Conservation (phyloP, 1,284 basidiomycete genomes). For the Cystobasidiaceae sp. region DNA sequence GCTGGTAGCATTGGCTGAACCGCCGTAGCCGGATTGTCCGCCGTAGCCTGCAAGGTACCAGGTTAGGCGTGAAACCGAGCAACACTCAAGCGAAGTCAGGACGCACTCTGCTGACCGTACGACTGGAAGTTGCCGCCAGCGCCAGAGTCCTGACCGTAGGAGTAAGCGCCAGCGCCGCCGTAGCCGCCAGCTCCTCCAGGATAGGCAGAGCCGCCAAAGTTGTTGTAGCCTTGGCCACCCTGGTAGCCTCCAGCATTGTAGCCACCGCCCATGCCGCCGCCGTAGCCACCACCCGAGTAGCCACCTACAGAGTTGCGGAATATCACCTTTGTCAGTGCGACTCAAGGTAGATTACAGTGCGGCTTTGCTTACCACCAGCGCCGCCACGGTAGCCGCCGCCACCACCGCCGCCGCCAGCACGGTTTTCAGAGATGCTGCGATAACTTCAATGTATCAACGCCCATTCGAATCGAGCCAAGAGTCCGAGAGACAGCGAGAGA, state of each 20-base stretch:
- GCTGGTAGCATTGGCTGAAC: neutral
- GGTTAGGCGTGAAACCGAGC: neutral
- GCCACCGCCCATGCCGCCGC: neutral
- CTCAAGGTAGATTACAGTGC: neutral
- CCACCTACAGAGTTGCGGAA: neutral
- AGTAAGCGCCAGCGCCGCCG: neutral
- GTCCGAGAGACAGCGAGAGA: no score
- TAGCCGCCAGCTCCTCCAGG: conserved; percentile 6
- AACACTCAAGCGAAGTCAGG: no score
- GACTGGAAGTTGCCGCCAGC: conserved; percentile 2
- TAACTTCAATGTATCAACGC: conserved; percentile 14
- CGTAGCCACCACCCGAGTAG: neutral
- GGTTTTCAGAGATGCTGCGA: conserved; percentile 26
- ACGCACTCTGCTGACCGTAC: conserved; percentile 1
- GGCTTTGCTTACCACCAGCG: neutral
- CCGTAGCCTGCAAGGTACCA: conserved; percentile 3
- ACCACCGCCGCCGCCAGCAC: conserved; percentile 37
- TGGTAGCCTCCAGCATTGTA: neutral
- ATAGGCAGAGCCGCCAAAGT: neutral
- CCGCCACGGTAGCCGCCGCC: conserved; percentile 22
- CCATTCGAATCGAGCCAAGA: no score
- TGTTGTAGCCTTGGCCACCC: neutral
- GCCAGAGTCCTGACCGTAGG: conserved; percentile 6
- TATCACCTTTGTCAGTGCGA: neutral
- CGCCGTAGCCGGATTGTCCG: conserved; percentile 5